Base-by-base conservation (phyloP, 306 rosid genomes). In the Dicorynia guianensis region DNA sequence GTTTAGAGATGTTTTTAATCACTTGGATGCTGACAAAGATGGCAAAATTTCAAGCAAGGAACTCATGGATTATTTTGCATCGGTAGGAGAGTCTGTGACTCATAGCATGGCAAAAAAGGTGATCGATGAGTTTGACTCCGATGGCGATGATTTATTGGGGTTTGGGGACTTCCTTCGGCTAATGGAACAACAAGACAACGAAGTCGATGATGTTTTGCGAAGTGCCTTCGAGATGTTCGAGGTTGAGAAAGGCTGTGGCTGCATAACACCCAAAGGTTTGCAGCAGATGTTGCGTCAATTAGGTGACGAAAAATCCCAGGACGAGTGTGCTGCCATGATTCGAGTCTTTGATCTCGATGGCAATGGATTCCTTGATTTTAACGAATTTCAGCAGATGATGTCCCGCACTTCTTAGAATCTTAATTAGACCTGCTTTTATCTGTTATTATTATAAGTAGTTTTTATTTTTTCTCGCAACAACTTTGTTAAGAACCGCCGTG, bases 221-320 rank as follows among this genome's bases (percentile, higher is more conserved):
- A 62, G 63, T 3, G 92, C 90, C 34, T 89, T 89, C 9, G 79
- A 81, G 85, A 89, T 85, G 92, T 87, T 90, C 63, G 90, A 85
- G 80, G 79, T 62, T 34, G 89, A 80, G 13, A 78, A 80, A 63
- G 96, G 90, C 1, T 71, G 86, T 3, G 92, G 92, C 0, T 80
- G 60, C 67, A 87, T 90, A 9, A 84, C 84, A 0, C 86, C 92
- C 0, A 44, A 63, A 9, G 90, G 96, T 0, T 55, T 90, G 83
- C 92, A 82, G 33, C 63, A 55, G 11, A 90, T 84, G 92, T 74
- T 87, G 54, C 52, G 52, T 2, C 81, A 68, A 17, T 63, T 90
- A 0, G 92, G 96, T 4, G 90, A 87, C n/a, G 54, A 66, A 0
- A 88, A 74, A 74, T 84, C 91, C 0, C 66, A 76, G 6, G 79